A percentile compares a stretch with the other conserved stretches of the same genome.
Evolutionary conservation across 306 rosid genomes (phyloP).

Genomic region (Vicia faba): DNA sequence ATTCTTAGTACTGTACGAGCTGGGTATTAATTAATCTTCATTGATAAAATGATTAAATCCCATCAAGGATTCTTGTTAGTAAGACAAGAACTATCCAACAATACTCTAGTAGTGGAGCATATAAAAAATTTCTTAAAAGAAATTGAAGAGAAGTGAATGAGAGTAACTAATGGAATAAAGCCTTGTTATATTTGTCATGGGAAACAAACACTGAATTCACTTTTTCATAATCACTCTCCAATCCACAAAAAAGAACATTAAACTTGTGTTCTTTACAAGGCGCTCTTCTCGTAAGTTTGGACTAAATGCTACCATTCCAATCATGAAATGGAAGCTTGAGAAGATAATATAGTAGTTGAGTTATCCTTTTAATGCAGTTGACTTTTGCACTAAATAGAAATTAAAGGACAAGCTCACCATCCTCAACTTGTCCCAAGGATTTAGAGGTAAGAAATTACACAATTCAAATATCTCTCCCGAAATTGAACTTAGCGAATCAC

Average conservation of each 20-base stretch:
- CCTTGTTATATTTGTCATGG: background rate
- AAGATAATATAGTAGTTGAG: conserved; percentile 2
- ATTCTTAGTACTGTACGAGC: background rate
- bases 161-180: conserved; percentile 12
- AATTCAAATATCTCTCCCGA: conserved; percentile 1
- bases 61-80: conserved; percentile 9
- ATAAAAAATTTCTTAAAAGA: background rate
- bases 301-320: conserved; percentile 1
- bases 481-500: background rate
- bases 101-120: background rate
- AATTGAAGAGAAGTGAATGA: conserved; percentile 23
- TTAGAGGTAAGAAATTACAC: background rate
- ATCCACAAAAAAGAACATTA: conserved; percentile 6
- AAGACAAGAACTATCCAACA: conserved; percentile 21
- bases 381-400: conserved; percentile 16
- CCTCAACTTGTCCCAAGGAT: conserved; percentile 27
- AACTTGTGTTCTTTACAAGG: conserved; percentile 1
- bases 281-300: background rate
- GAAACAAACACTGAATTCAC: background rate
- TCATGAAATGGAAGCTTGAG: conserved; percentile 31
- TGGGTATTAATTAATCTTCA: conserved; percentile 10
- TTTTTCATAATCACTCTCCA: conserved; percentile 15
- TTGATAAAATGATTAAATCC: conserved; percentile 14
- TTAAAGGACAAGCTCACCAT: conserved; percentile 15
- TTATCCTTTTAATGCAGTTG: background rate